Conservation (phyloP, 805 yeast genomes). For the Suhomyces pyralidae region DNA sequence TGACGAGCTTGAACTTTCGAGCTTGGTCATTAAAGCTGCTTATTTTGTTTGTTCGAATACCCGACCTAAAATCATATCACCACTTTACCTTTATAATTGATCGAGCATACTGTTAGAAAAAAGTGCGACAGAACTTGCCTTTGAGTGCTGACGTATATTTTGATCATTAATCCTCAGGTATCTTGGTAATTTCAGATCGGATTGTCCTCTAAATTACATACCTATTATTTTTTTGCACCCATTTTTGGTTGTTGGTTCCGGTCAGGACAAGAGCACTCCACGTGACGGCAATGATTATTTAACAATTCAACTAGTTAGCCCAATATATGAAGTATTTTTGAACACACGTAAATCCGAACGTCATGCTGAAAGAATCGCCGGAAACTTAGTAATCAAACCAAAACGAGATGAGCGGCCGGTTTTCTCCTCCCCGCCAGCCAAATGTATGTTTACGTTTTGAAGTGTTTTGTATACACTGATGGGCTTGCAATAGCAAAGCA, state of each 20-base stretch:
- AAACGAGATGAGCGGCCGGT: neutral
- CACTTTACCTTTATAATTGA: neutral
- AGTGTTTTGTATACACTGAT: neutral
- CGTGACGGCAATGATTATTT: neutral
- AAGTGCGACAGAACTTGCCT: neutral
- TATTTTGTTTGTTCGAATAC: neutral
- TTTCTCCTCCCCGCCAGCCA: neutral
- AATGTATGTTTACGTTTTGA: neutral
- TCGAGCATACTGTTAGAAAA: neutral
- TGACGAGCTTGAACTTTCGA: neutral
- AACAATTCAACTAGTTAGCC: neutral
- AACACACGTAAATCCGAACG: neutral
- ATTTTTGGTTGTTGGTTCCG: neutral
- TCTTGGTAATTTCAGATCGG: neutral
- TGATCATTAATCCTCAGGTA: constrained; percentile 1
- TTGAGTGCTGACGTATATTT: neutral
- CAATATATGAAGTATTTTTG: neutral
- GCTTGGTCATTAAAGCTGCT: neutral
- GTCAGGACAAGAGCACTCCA: neutral
- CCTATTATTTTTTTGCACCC: neutral
- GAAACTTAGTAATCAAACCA: neutral
- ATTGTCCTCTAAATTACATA: neutral
- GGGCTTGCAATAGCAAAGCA: neutral
- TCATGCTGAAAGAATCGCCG: neutral
- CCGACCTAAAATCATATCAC: neutral